These are phyloP conservation scores for Quercus robur DNA, from an alignment of 306 rosid species.

Conservation along the genomic window DNA sequence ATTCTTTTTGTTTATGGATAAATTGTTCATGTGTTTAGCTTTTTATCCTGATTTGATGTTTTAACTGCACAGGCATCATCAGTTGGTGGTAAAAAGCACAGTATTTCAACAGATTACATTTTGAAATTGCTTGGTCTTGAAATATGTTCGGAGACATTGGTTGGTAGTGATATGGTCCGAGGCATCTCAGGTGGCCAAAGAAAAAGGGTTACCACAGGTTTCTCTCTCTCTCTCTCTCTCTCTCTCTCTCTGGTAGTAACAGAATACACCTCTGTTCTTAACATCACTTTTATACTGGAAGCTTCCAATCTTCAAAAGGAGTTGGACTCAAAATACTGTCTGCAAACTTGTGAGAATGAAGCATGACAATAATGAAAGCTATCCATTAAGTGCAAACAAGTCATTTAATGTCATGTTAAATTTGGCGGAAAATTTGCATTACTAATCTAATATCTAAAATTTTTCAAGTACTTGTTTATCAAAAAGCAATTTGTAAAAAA, in stretches of 20 bases:
- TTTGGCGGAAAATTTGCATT: background rate
- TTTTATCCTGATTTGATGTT: background rate
- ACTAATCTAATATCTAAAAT: background rate
- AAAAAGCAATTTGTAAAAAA: background rate
- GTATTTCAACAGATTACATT: constrained; percentile 71
- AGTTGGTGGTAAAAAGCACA: constrained; percentile 70
- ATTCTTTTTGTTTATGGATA: background rate
- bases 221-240: constrained; percentile 9
- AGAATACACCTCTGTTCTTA: background rate
- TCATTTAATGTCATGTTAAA: background rate
- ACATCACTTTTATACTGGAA: background rate
- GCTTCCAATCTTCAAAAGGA: background rate
- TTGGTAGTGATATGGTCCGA: constrained; percentile 80
- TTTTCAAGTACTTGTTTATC: background rate
- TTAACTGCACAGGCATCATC: constrained; percentile 74
- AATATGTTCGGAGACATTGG: constrained; percentile 74
- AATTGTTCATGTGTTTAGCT: background rate
- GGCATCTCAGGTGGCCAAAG: constrained; percentile 94
- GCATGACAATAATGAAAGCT: background rate
- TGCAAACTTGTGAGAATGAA: background rate
- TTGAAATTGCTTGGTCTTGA: constrained; percentile 87
- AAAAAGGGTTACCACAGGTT: constrained; percentile 91
- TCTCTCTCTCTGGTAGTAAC: background rate
- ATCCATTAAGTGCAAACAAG: background rate
- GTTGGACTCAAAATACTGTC: background rate